phyloP scores from a whole-genome alignment of 2,329 filamentous ascomycete genomes.

The Dothistroma septosporum region DNA sequence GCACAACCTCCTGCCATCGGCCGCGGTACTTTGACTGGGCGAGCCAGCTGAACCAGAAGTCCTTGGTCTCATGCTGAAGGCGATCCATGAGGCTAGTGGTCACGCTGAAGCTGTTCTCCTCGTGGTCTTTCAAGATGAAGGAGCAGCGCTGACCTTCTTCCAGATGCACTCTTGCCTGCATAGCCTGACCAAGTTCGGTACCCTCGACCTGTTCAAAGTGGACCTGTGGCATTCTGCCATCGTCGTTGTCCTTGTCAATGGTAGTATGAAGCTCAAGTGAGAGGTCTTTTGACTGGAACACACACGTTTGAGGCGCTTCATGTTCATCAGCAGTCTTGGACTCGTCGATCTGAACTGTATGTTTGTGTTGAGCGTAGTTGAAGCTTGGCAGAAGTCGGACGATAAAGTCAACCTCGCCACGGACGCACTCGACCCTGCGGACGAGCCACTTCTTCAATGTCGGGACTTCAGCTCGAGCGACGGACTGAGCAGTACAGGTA shows the following conservation, averaged over 20 bases:
- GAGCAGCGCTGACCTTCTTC: neutral
- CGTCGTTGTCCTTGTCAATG: neutral
- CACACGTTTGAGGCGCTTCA: neutral
- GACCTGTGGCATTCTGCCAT: neutral
- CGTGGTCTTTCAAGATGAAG: neutral
- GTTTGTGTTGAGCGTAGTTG: neutral
- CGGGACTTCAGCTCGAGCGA: neutral
- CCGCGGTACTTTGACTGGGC: neutral
- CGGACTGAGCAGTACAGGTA: neutral
- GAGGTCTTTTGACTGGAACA: neutral
- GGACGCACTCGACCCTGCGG: neutral
- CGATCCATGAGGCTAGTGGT: neutral
- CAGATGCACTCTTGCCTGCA: neutral
- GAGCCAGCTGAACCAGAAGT: neutral
- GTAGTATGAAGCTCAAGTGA: neutral
- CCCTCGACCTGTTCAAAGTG: neutral
- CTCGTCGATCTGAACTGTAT: neutral
- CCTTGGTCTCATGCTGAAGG: neutral
- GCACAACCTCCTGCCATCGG: neutral
- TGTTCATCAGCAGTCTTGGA: neutral
- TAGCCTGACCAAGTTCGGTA: neutral
- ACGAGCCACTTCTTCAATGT: neutral
- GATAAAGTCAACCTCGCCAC: neutral
- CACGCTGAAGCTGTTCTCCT: neutral
- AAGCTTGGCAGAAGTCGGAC: neutral